Evolutionary conservation across 805 yeast species (phyloP), one percentile per base, ranked within the genome.

Genomic region (Metschnikowia hibisci): DNA sequence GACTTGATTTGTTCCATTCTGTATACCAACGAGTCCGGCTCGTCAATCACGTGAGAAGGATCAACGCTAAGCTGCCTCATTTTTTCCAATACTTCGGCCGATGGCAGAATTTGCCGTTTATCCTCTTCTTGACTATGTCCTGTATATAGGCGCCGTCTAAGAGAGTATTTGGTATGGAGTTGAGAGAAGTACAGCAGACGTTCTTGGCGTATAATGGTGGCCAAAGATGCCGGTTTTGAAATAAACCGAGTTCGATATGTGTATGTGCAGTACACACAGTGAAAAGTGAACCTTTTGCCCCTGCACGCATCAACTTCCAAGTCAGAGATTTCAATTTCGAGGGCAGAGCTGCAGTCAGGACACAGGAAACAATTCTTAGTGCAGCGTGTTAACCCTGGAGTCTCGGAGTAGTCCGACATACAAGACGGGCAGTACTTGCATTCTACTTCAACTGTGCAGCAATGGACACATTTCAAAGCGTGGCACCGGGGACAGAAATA

Each of bases 401-500:
- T 32, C n/a, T 48, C 53, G 6, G 69, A 45, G 48, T 62, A 67
- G 47, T 67, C 69, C 12, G 60, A 46, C 54, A 66, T 54, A 48
- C 75, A 70, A 42, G 60, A 61, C 39, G 67, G 50, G 47, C 75
- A 70, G 51, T 55, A 69, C 46, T 67, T 67, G 45, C 52, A 47
- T 22, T 56, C 60, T 10, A 62, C 47, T 12, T 51, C 55, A 40
- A 47, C 55, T 22, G 42, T 49, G 29, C 62, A 56, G 50, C 71
- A 64, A 31, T 47, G 46, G 14, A 43, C 43, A 27, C 72, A 62
- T 41, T 57, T 58, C 14, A 57, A 60, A 11, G 39, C 29, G 42
- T 64, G 71, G 40, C 75, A 70, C 11, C 55, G 49, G 2, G 71
- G 71, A 43, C 75, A 70, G 42, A 66, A 67, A 41, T 50, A 61